These are phyloP conservation scores for Solanum corneliomulleri DNA, from an alignment of 257 asterid genomes.

Conservation along the genomic window DNA sequence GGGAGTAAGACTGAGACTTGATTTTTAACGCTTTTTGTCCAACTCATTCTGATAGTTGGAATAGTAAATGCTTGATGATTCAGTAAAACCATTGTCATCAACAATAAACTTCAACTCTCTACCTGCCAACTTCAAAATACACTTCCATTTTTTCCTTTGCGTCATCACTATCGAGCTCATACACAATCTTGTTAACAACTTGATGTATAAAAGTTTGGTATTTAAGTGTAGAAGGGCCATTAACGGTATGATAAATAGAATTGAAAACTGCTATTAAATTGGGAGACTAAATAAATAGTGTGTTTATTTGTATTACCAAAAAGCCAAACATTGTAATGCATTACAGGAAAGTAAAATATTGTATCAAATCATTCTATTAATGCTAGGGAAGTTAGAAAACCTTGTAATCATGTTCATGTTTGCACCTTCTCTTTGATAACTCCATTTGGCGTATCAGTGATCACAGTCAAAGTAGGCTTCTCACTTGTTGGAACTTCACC, in stretches of 20 bases:
- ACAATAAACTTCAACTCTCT: neutral
- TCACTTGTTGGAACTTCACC: slow-evolving; percentile 12
- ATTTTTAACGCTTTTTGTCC: neutral
- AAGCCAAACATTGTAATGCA: neutral
- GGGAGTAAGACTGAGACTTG: neutral
- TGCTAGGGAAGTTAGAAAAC: neutral
- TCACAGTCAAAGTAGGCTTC: slow-evolving; percentile 33
- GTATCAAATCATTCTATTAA: neutral
- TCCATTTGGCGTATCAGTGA: slow-evolving; percentile 18
- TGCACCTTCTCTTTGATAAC: neutral
- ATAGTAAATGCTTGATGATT: neutral
- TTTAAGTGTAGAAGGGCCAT: neutral
- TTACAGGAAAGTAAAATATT: neutral
- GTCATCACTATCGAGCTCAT: neutral
- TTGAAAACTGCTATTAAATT: neutral
- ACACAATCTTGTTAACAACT: neutral
- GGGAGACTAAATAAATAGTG: neutral
- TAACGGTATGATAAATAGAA: neutral
- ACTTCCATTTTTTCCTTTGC: neutral
- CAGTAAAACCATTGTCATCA: neutral
- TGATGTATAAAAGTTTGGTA: neutral
- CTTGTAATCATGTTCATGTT: neutral
- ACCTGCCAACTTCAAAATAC: neutral
- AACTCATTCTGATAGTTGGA: neutral
- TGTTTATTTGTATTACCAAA: neutral